phyloP scores from a whole-genome alignment of 768 basidiomycete genomes.

The Tephrocybe sp. region DNA sequence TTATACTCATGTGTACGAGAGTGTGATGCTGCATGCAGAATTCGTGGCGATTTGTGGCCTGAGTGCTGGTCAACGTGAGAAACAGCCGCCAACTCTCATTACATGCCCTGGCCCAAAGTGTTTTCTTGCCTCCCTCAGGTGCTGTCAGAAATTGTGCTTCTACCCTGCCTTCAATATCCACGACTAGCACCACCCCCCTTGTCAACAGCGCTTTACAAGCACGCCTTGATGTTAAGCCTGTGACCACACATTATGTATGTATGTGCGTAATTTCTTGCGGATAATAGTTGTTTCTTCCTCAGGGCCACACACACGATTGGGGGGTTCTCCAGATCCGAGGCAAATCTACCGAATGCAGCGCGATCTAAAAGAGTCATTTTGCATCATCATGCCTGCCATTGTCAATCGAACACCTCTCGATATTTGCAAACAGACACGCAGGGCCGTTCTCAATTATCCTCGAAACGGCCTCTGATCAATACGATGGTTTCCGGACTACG shows the following conservation, averaged over 20 bases:
- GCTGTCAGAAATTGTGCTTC: constrained; percentile 11
- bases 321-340: constrained; percentile 16
- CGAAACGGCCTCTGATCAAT: not conserved
- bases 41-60: no score
- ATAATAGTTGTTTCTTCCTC: not conserved
- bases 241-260: not conserved
- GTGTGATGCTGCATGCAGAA: no score
- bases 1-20: no score
- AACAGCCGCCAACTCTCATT: no score
- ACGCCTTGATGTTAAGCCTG: not conserved
- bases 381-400: not conserved
- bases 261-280: not conserved
- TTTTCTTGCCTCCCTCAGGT: constrained; percentile 12
- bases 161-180: not conserved
- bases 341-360: constrained; percentile 21
- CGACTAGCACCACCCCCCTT: not conserved
- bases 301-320: constrained; percentile 2
- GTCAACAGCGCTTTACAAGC: not conserved
- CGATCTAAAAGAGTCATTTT: constrained; percentile 10
- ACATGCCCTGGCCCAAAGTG: not conserved
- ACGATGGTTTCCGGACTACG: not conserved
- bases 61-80: not conserved
- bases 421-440: no score
- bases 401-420: not conserved
- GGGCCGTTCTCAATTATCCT: no score